Conservation (phyloP, 192 early-diverging fungal genomes). For the Rhizophagus clarus region DNA sequence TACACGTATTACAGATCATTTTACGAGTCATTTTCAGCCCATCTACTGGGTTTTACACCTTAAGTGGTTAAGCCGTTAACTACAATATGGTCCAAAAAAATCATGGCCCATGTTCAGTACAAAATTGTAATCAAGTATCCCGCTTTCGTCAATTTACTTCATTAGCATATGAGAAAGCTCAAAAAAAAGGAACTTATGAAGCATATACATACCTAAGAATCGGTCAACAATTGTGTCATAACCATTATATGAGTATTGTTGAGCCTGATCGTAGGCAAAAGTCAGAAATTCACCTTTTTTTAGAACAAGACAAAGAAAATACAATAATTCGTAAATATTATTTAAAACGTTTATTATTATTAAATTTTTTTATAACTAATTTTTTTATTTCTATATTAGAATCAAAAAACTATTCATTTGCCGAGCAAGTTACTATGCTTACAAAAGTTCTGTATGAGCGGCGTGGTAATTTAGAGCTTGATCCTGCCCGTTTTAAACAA, state of each 20-base stretch:
- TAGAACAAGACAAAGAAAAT: not conserved
- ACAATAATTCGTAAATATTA: not conserved
- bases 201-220: not conserved
- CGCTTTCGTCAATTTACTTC: not conserved
- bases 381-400: too few relatives aligned
- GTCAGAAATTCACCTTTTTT: not conserved
- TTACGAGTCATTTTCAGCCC: too few relatives aligned
- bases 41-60: too few relatives aligned
- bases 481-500: too few relatives aligned
- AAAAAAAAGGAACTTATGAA: not conserved
- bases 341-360: not conserved
- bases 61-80: too few relatives aligned
- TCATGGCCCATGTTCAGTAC: not conserved
- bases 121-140: not conserved
- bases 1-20: too few relatives aligned
- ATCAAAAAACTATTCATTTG: too few relatives aligned
- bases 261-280: not conserved
- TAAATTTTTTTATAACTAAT: too few relatives aligned
- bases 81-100: not conserved
- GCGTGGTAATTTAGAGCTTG: too few relatives aligned
- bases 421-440: not conserved
- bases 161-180: constrained; percentile 14
- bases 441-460: not conserved
- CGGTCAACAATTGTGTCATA: constrained; percentile 16
- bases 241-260: constrained; percentile 18